Conservation (phyloP, 345 rosid species). For the Diplotaxis tenuifolia region DNA sequence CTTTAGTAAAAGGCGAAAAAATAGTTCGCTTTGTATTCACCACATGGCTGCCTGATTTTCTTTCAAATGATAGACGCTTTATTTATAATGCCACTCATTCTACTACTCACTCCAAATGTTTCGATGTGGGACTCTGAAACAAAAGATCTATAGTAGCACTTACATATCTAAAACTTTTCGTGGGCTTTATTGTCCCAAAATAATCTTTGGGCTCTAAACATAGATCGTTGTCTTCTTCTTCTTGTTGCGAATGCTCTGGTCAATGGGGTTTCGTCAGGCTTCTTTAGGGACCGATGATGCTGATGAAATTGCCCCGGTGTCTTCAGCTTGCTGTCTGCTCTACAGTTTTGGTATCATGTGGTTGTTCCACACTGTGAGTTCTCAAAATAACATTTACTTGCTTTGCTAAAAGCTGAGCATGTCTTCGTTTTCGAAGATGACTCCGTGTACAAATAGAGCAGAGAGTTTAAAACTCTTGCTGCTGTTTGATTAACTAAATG, state of each 20-base stretch:
- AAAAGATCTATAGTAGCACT: not conserved
- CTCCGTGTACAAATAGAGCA: too few relatives aligned
- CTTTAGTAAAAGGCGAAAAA: conserved; percentile 43
- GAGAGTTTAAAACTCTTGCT: too few relatives aligned
- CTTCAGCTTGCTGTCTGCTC: not conserved
- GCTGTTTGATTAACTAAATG: too few relatives aligned
- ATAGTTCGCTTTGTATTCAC: conserved; percentile 37
- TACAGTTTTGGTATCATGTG: not conserved
- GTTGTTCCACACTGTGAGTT: not conserved
- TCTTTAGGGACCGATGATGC: not conserved
- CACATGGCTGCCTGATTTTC: conserved; percentile 17
- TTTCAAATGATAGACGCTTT: not conserved
- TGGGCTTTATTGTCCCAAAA: not conserved
- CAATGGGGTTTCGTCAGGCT: not conserved
- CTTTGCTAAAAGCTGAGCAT: not conserved
- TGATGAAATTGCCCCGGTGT: not conserved
- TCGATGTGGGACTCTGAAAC: not conserved
- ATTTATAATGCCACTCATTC: not conserved
- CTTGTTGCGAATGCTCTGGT: not conserved
- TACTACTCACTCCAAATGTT: not conserved
- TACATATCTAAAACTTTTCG: not conserved
- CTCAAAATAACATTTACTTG: not conserved
- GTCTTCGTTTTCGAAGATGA: not conserved
- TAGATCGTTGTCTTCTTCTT: too few relatives aligned
- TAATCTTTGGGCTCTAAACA: not conserved